Base-by-base conservation (phyloP, 257 asterid species). In the Petrea volubilis region DNA sequence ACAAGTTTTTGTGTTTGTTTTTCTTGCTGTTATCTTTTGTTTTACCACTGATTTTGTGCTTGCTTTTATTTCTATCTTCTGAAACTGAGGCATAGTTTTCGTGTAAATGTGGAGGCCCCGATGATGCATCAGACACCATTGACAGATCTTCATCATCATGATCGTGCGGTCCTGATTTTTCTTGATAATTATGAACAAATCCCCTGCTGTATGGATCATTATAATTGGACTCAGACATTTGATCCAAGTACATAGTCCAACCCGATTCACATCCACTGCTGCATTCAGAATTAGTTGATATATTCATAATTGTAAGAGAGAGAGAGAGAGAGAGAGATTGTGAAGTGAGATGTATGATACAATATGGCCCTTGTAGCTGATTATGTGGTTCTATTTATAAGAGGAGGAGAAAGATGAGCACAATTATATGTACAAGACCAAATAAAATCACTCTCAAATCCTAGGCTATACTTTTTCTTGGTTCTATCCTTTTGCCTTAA, bases 41-140 rank as follows among this genome's bases (percentile, higher is more conserved):
- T 53, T 69, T 82, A 61, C 9, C 23, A 3, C 60, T 31, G 7
- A 31, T 77, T 51, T 73, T 79, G 47, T 80, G 72, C 41, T 78
- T 85, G 51, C 70, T 57, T 55, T 72, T 79, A 73, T 28, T 82
- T 36, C 66, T 77, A 57, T 68, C 72, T 57, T 74, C 59, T 6
- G 64, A 31, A 58, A 14, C 51, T 6, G 75, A 58, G 0, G 23
- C 38, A 3, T 64, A 56, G 4, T 49, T 17, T 15, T 27, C 58
- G 29, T 51, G 74, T 34, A 50, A 58, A 60, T 81, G 86, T 6
- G 93, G 97, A 72, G 96, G 97, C 15, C 90, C 96, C 0, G 97
- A 92, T 1, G 97, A 87, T 5, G 97, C 97, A 86, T 89, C 96
- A 0, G 97, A 92, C 56, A 89, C 84, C 97, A 92, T 92, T 0